phyloP scores from a whole-genome alignment of 2,329 filamentous ascomycete genomes.

The Diplocarpon rosae region DNA sequence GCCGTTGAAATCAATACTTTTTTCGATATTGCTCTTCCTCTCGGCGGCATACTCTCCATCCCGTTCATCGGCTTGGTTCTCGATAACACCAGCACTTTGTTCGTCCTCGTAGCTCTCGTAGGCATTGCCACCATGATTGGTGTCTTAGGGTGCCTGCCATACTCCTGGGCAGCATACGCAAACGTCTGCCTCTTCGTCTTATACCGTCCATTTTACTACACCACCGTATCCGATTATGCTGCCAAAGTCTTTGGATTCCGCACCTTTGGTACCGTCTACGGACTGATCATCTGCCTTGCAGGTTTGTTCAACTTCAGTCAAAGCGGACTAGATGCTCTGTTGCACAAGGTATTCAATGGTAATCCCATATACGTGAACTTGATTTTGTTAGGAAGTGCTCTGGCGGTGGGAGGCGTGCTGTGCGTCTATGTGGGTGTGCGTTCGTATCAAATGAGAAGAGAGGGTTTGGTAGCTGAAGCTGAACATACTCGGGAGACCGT shows the following conservation, averaged over 20 bases:
- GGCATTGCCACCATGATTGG: constrained; percentile 63
- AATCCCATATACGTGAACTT: constrained; percentile 71
- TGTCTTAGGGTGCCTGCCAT: constrained; percentile 61
- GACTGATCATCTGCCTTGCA: constrained; percentile 75
- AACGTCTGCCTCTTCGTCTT: constrained; percentile 73
- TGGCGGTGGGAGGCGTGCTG: constrained; percentile 52
- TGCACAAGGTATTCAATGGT: constrained; percentile 59
- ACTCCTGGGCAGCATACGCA: constrained; percentile 59
- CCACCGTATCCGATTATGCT: constrained; percentile 76
- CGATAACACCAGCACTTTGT: constrained; percentile 62
- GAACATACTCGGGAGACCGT: constrained; percentile 30
- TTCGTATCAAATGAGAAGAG: constrained; percentile 30
- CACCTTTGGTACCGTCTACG: constrained; percentile 91
- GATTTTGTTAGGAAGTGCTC: constrained; percentile 48
- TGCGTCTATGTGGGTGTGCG: constrained; percentile 50
- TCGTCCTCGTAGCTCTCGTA: constrained; percentile 62
- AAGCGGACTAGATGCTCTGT: constrained; percentile 66
- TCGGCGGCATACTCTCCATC: constrained; percentile 74
- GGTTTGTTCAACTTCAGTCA: constrained; percentile 79
- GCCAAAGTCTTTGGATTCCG: constrained; percentile 89
- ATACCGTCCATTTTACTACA: constrained; percentile 85
- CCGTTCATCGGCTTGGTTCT: constrained; percentile 77
- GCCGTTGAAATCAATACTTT: constrained; percentile 67
- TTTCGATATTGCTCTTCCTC: constrained; percentile 75
- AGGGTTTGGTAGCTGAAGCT: constrained; percentile 33